These are phyloP conservation scores for Trichoderma gracile DNA, from an alignment of 2,329 filamentous ascomycete species.

Conservation along the genomic window DNA sequence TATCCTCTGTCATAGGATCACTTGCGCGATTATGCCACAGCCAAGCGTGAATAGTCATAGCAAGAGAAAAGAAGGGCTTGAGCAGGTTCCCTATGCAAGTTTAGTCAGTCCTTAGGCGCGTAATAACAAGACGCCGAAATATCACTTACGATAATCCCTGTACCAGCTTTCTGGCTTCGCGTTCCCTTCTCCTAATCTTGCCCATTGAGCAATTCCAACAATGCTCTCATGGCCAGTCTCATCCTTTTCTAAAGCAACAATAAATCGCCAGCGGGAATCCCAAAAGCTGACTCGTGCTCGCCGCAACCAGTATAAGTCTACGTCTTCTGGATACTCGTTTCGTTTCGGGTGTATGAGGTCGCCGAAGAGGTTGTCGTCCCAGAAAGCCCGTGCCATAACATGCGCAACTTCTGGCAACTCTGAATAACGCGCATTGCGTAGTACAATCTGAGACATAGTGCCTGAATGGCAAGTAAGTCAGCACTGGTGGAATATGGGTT, in stretches of 20 bases:
- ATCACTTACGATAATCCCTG: background rate
- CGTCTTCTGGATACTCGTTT: background rate
- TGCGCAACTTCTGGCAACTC: background rate
- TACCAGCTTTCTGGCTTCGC: background rate
- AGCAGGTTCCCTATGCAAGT: background rate
- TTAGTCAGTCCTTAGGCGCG: background rate
- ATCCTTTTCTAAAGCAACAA: background rate
- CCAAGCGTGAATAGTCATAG: background rate
- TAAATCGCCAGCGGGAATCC: background rate
- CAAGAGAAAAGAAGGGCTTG: background rate
- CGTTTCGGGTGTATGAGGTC: constrained; percentile 9
- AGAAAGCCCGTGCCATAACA: constrained; percentile 2
- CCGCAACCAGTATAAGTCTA: constrained; percentile 5
- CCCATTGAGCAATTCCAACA: background rate
- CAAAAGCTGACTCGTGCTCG: constrained; percentile 8
- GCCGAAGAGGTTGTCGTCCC: constrained; percentile 7
- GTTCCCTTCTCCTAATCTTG: background rate
- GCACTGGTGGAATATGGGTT: background rate
- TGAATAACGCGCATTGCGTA: constrained; percentile 2
- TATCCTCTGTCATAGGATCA: background rate
- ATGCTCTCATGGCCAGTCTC: background rate
- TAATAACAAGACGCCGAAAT: too few species aligned
- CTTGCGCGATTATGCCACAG: constrained; percentile 1
- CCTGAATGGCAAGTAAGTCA: background rate
- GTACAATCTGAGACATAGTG: background rate